phyloP scores from a whole-genome alignment of 768 basidiomycete species.

The Clitopilus hobsonii region DNA sequence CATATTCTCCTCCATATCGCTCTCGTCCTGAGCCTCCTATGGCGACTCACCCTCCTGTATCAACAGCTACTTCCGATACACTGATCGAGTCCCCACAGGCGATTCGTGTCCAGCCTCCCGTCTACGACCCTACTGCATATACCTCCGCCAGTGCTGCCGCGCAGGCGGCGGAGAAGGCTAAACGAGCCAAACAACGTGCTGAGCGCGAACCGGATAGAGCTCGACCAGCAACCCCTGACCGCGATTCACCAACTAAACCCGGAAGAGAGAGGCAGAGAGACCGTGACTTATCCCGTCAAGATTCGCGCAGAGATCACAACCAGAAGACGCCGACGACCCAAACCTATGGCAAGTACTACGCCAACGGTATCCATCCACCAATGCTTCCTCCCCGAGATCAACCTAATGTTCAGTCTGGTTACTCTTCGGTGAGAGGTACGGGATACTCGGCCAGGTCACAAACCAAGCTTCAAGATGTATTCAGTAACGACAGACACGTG shows the following conservation, averaged over 20 bases:
- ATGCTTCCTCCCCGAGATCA: background rate
- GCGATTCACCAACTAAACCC: slow-evolving; percentile 1
- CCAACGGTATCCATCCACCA: background rate
- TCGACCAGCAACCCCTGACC: slow-evolving; percentile 12
- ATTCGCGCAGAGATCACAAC: background rate
- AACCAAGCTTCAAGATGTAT: background rate
- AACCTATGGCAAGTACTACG: background rate
- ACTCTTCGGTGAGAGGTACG: background rate
- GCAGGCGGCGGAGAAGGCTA: slow-evolving; percentile 42
- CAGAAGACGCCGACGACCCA: background rate
- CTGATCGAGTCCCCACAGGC: background rate
- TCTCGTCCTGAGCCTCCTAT: background rate
- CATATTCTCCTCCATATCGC: background rate
- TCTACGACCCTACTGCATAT: background rate
- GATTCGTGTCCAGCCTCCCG: background rate
- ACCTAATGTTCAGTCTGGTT: background rate
- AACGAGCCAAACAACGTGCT: slow-evolving; percentile 22
- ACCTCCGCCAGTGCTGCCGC: slow-evolving; percentile 21
- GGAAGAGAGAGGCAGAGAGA: background rate
- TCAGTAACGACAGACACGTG: background rate
- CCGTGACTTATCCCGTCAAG: background rate
- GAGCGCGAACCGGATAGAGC: slow-evolving; percentile 17
- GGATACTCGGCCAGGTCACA: background rate
- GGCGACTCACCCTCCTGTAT: slow-evolving; percentile 21
- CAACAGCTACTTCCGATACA: slow-evolving; percentile 43